Base-by-base conservation (phyloP, 345 rosid species). In the Aurinia saxatilis region DNA sequence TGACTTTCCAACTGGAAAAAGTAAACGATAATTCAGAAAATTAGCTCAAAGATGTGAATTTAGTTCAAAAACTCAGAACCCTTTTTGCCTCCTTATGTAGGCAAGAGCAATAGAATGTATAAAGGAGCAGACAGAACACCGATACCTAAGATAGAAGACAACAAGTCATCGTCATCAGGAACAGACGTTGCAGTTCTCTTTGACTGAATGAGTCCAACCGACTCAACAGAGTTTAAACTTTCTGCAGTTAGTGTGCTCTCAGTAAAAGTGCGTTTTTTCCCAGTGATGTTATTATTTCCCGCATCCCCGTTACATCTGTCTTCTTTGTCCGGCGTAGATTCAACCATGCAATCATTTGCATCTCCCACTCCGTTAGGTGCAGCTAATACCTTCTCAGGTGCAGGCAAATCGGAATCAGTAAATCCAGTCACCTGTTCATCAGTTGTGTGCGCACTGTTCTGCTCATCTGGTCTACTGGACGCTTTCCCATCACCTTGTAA, bases 101-200 rank as follows among this genome's bases (percentile, higher is more conserved):
- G 48, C 33, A 67, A 68, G 31, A 61, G 36, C 50, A 54, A 49
- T 25, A 5, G 1, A 25, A 52, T n/a, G 48, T 37, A 50, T n/a
- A 57, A 41, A 37, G 30, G 21, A 23, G 29, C 30, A 51, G n/a
- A 23, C 25, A 50, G 40, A 17, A 29, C 29, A 54, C 46, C 8
- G 59, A 44, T 90, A 95, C 99, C 98, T 82, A 95, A 70, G 75
- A 95, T 95, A 54, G 99, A 95, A 73, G 98, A 90, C 44, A 95
- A 67, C 71, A 95, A 65, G 68, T 93, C 99, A 61, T 95, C 91
- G 57, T 95, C 99, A 71, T 86, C 95, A 56, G 99, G 99, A 79
- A 95, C 55, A 38, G 86, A 86, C 34, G 75, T 85, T 25, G 67
- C 77, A 8, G 79, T 86, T 80, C 77, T 78, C 77, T 75, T 80